A percentile compares a stretch with the other conserved stretches of the same genome.
These are phyloP conservation scores for Tylopilus balloui DNA, from an alignment of 768 basidiomycete genomes.

Conservation along the genomic window DNA sequence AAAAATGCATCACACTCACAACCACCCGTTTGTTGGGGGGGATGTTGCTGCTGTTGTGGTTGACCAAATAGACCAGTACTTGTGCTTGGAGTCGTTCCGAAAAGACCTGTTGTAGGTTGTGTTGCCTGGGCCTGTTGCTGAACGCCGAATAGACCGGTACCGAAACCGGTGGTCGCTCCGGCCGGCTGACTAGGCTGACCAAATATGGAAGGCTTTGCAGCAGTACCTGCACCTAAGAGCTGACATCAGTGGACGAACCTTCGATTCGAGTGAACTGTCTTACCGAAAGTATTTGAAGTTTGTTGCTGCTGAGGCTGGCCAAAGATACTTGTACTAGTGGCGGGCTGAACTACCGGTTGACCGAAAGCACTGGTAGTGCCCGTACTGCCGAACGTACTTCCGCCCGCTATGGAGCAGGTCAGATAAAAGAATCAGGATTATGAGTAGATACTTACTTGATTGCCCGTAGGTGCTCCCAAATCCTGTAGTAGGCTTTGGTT, in stretches of 20 bases:
- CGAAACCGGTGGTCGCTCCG: constrained; percentile 34
- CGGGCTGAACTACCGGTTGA: constrained; percentile 24
- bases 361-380: constrained; percentile 24
- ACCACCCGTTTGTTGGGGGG: constrained; percentile 36
- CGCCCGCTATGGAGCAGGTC: constrained; percentile 14
- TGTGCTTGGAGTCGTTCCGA: constrained; percentile 25
- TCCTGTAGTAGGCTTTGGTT: constrained; percentile 31
- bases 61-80: constrained; percentile 34
- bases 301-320: constrained; percentile 38
- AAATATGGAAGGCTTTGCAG: constrained; percentile 46
- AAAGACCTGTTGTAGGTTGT: constrained; percentile 25
- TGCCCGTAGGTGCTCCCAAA: constrained; percentile 28
- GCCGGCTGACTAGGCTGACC: constrained; percentile 43
- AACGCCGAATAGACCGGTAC: constrained; percentile 26
- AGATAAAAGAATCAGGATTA: not conserved
- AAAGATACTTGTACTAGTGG: constrained; percentile 28
- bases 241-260: not conserved
- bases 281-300: constrained; percentile 37
- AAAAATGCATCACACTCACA: constrained; percentile 25
- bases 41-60: constrained; percentile 35
- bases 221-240: constrained; percentile 28
- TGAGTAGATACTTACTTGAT: constrained; percentile 15
- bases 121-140: constrained; percentile 26
- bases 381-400: constrained; percentile 21
- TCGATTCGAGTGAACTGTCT: constrained; percentile 29